Conservation (phyloP, 2,329 filamentous ascomycete genomes). For the Biscogniauxia mediterranea region DNA sequence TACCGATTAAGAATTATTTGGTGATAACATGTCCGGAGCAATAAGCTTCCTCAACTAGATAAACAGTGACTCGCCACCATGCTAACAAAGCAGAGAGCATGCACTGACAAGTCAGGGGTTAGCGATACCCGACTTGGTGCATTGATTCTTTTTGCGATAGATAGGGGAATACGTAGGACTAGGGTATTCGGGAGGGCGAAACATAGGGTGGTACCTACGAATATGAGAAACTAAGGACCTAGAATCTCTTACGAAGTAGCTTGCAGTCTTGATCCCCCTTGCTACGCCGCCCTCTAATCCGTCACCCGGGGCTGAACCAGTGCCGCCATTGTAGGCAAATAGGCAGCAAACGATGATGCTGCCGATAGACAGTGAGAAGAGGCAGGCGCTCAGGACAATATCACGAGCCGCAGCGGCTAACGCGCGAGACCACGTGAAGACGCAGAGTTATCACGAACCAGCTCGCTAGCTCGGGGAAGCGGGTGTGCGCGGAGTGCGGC, state of each 20-base stretch:
- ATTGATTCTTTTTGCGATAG: not conserved
- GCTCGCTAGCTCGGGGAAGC: slow-evolving; percentile 13
- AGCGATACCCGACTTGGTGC: not conserved
- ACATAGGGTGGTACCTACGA: too few species aligned
- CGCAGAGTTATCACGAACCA: slow-evolving; percentile 11
- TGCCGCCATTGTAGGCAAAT: slow-evolving; percentile 13
- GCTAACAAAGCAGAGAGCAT: slow-evolving; percentile 10
- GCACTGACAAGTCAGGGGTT: not conserved
- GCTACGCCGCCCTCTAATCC: slow-evolving; percentile 10
- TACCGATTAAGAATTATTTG: slow-evolving; percentile 11
- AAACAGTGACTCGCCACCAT: slow-evolving; percentile 12
- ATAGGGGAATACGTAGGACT: not conserved
- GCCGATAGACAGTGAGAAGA: slow-evolving; percentile 7
- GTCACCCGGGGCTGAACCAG: slow-evolving; percentile 9
- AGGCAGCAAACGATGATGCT: slow-evolving; percentile 15
- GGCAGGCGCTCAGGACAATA: slow-evolving; percentile 10
- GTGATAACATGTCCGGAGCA: slow-evolving; percentile 8
- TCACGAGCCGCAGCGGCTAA: slow-evolving; percentile 14
- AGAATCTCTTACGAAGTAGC: slow-evolving; percentile 2
- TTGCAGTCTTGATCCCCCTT: slow-evolving; percentile 11
- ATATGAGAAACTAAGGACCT: not conserved
- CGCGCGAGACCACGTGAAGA: slow-evolving; percentile 15
- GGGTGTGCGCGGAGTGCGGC: slow-evolving; percentile 12
- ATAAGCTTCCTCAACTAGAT: slow-evolving; percentile 12
- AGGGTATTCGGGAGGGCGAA: too few species aligned